Evolutionary conservation across 176 grass and related monocot genomes (phyloP).

Genomic region (Rhipidocladum racemiflorum): DNA sequence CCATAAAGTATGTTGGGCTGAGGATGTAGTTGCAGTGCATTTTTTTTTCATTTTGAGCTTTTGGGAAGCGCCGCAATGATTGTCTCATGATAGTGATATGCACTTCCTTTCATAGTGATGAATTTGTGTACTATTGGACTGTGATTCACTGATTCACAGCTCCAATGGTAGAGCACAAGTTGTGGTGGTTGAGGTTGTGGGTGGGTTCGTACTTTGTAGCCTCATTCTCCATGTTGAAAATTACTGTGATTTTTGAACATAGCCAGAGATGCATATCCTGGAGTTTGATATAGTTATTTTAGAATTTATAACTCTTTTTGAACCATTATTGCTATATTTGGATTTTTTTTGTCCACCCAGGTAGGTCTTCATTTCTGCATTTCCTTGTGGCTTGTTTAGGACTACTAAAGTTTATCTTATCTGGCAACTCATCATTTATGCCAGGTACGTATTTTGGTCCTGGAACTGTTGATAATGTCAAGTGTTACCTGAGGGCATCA

Average conservation of each 20-base stretch:
- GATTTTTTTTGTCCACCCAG: background rate
- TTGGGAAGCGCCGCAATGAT: background rate
- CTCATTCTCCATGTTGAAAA: background rate
- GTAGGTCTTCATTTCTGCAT: background rate
- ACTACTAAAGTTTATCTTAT: background rate
- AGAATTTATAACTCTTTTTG: background rate
- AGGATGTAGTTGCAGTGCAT: background rate
- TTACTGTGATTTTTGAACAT: background rate
- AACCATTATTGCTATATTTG: constrained; percentile 8
- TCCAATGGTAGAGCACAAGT: background rate
- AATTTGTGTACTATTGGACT: background rate
- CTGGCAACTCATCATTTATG: constrained; percentile 19
- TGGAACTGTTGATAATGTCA: constrained; percentile 94
- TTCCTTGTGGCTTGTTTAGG: constrained; percentile 1
- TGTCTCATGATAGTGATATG: background rate
- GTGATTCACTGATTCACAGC: background rate
- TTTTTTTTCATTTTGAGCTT: background rate
- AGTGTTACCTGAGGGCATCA: constrained; percentile 64
- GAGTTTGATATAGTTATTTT: background rate
- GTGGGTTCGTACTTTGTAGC: background rate
- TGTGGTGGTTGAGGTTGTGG: background rate
- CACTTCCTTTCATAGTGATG: background rate
- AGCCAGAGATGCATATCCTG: background rate
- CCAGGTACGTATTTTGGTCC: constrained; percentile 80
- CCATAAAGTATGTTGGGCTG: background rate